Base-by-base conservation (phyloP, 1,284 basidiomycete species). In the Anthracocystis panici-leucophaei region DNA sequence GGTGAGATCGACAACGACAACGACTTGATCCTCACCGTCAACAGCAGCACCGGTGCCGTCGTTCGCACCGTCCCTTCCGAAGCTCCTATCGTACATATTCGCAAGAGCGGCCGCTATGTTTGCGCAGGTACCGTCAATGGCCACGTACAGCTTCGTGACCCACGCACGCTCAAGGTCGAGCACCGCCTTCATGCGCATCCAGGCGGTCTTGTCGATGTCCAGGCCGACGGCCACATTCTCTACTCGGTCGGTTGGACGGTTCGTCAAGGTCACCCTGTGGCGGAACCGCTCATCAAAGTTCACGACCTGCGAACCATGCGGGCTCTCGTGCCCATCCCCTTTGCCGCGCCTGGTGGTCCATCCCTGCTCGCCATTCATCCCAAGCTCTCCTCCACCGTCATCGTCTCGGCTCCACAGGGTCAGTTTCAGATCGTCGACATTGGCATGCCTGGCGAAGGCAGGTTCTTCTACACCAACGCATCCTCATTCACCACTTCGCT, bases 261-360 rank as follows among this genome's bases (percentile, higher is more conserved):
- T n/a, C 74, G 84, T 45, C 93, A 93, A 85, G 92, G 92, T 21
- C 91, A 92, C 49, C 94, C 95, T 1, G 89, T 93, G 55, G 92
- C 93, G 0, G 96, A 98, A 84, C 93, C 94, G 2, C 88, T 97
- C 27, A 92, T 99, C 77, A 96, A 97, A 86, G 89, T 97, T 11
- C 97, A 93, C 83, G 96, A 99, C 84, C 84, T 94, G 27, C 91
- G 96, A 31, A 92, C 89, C 44, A 89, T 97, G 87, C 90, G 91
- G 38, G 88, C 93, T 2, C 89, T 92, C 29, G 90, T 91, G 0
- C 93, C 95, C 0, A 89, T 98, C 38, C 91, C 93, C 1, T 98
- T 98, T 83, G 79, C 83, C 0, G 83, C 82, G 21, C 90, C 93
- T 2, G 90, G 91, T 33, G 93, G 93, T 0, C 95, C 96, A 0